Percentiles rank a stretch among this genome's conserved stretches.
Conservation (phyloP, 2,329 filamentous ascomycete species). For the Colletotrichum cereale region DNA sequence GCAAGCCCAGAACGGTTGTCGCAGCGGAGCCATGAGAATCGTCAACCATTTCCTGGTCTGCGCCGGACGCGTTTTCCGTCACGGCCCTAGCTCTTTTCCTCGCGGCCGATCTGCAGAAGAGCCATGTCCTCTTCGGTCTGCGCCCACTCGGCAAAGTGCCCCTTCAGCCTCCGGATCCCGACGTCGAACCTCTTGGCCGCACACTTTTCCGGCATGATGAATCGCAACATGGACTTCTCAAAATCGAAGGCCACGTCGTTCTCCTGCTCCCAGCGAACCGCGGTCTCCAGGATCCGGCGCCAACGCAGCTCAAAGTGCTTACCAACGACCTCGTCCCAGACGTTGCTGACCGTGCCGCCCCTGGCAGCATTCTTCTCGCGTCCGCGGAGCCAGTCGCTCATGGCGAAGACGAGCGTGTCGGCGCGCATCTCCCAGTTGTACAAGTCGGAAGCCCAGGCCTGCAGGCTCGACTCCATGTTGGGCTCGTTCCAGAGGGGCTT, state of each 20-base stretch:
- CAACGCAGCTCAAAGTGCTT: conserved; percentile 17
- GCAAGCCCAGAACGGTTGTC: neutral
- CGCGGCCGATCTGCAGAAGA: neutral
- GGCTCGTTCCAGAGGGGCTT: conserved; percentile 69
- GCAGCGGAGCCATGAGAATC: neutral
- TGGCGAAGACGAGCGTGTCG: conserved; percentile 47
- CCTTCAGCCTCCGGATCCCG: conserved; percentile 4
- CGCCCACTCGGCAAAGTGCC: conserved; percentile 5
- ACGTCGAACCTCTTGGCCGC: neutral
- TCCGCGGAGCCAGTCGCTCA: conserved; percentile 45
- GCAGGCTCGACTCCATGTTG: conserved; percentile 47
- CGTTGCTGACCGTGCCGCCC: neutral
- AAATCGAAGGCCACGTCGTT: neutral
- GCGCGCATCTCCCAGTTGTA: conserved; percentile 49
- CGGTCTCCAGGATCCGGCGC: conserved; percentile 5
- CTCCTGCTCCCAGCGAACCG: neutral
- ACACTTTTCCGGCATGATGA: neutral
- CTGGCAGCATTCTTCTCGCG: conserved; percentile 1
- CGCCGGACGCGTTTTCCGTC: neutral
- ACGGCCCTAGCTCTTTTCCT: neutral
- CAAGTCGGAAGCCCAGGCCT: conserved; percentile 40
- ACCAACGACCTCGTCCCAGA: conserved; percentile 21
- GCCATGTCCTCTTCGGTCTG: neutral
- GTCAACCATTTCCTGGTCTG: neutral
- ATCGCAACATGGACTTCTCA: neutral